phyloP scores from a whole-genome alignment of 495 filamentous ascomycete genomes.

The Hypoxylon rickii region DNA sequence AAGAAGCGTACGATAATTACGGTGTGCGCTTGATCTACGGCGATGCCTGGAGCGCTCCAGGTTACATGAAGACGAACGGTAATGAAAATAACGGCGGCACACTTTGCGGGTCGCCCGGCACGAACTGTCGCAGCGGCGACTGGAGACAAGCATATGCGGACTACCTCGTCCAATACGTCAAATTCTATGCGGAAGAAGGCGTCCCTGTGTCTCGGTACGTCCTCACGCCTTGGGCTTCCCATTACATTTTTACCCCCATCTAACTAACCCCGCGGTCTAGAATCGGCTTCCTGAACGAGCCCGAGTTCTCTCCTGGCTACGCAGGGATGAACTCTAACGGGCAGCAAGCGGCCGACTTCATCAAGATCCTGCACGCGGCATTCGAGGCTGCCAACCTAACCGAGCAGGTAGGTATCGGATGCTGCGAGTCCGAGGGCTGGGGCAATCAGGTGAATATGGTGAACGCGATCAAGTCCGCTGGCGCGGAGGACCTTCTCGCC shows the following conservation, averaged over 20 bases:
- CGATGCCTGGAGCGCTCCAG: conserved; percentile 52
- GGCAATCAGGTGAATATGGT: conserved; percentile 46
- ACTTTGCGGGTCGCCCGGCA: conserved; percentile 55
- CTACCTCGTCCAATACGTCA: conserved; percentile 57
- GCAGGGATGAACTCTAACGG: conserved; percentile 46
- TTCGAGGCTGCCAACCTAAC: conserved; percentile 37
- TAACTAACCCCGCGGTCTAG: conserved; percentile 9
- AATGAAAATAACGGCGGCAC: conserved; percentile 58
- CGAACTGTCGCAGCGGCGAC: conserved; percentile 52
- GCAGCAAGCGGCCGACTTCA: conserved; percentile 47
- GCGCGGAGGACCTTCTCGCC: conserved; percentile 39
- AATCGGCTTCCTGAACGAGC: conserved; percentile 47
- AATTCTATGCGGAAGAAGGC: conserved; percentile 55
- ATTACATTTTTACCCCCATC: background rate
- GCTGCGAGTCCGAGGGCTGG: conserved; percentile 49
- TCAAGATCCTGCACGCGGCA: conserved; percentile 44
- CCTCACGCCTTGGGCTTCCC: conserved; percentile 42
- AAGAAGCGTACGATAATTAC: conserved; percentile 52
- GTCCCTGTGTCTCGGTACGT: conserved; percentile 54
- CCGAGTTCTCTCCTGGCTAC: conserved; percentile 46
- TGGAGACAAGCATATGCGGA: conserved; percentile 62
- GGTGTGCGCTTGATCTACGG: conserved; percentile 59
- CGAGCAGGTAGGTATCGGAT: conserved; percentile 41
- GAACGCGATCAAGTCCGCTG: conserved; percentile 41
- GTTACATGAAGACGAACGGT: conserved; percentile 60